Conservation (phyloP, 306 rosid genomes). For the Cicer yamashitae region DNA sequence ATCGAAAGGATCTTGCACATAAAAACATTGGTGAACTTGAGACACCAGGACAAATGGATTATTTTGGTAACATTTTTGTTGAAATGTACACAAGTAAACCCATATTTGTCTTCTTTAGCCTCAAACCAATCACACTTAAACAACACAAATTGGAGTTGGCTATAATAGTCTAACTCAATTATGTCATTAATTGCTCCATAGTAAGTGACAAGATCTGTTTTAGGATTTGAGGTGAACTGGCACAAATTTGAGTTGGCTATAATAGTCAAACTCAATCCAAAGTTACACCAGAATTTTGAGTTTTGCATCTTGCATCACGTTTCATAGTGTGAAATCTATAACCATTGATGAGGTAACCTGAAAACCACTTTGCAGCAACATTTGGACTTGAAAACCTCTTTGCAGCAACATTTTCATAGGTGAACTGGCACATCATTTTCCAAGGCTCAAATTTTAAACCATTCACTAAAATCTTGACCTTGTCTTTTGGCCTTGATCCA, state of each 20-base stretch:
- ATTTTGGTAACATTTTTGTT: not conserved
- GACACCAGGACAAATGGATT: not conserved
- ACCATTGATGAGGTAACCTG: not conserved
- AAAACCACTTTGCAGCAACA: not conserved
- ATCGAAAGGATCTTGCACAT: not conserved
- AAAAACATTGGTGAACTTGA: constrained; percentile 1
- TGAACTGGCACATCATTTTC: not conserved
- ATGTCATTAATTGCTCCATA: too few relatives aligned
- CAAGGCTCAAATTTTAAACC: not conserved
- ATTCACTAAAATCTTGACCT: not conserved
- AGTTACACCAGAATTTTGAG: too few relatives aligned
- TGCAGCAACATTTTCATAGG: not conserved
- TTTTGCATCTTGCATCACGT: too few relatives aligned
- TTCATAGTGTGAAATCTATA: not conserved
- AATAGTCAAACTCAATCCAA: too few relatives aligned
- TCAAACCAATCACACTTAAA: too few relatives aligned
- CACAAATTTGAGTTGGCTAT: too few relatives aligned
- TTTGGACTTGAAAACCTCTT: not conserved
- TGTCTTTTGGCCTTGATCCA: not conserved
- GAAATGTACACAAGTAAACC: too few relatives aligned
- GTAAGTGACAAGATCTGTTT: not conserved
- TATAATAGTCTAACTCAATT: too few relatives aligned
- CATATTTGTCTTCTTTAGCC: too few relatives aligned
- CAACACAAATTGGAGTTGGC: too few relatives aligned
- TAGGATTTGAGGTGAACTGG: too few relatives aligned